Conservation (phyloP, 306 rosid species). For the Prunus fruticosa region DNA sequence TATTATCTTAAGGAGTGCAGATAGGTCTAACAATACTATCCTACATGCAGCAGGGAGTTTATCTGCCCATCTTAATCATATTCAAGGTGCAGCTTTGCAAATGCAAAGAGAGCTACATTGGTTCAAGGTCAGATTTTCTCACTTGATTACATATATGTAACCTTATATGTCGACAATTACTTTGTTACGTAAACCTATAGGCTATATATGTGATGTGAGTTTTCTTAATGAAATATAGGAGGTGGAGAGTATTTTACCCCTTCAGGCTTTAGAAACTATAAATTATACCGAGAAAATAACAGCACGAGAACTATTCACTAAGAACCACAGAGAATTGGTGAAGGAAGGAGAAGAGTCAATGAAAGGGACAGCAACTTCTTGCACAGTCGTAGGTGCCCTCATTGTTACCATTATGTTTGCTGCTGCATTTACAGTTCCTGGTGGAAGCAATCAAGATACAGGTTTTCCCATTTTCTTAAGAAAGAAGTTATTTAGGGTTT, state of each 20-base stretch:
- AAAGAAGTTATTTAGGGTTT: background rate
- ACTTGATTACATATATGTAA: too few relatives aligned
- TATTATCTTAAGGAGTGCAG: fast-evolving
- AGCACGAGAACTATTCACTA: background rate
- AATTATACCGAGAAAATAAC: background rate
- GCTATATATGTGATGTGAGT: background rate
- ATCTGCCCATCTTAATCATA: background rate
- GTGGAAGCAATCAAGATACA: background rate
- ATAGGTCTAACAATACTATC: background rate
- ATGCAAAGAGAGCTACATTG: too few relatives aligned
- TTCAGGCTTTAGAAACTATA: fast-evolving
- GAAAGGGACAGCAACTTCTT: background rate
- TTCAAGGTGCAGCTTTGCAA: slow-evolving; percentile 17
- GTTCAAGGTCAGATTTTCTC: too few relatives aligned
- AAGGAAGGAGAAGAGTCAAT: background rate
- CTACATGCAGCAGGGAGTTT: slow-evolving; percentile 2
- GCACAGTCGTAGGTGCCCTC: background rate
- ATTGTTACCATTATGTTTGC: background rate
- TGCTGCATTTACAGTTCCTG: background rate
- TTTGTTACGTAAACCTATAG: too few relatives aligned
- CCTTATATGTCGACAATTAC: too few relatives aligned
- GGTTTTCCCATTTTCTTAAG: background rate
- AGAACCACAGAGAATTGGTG: background rate
- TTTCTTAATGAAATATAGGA: background rate
- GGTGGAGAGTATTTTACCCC: background rate